Evolutionary conservation across 805 yeast species (phyloP).

Genomic region (Suhomyces canberraensis): DNA sequence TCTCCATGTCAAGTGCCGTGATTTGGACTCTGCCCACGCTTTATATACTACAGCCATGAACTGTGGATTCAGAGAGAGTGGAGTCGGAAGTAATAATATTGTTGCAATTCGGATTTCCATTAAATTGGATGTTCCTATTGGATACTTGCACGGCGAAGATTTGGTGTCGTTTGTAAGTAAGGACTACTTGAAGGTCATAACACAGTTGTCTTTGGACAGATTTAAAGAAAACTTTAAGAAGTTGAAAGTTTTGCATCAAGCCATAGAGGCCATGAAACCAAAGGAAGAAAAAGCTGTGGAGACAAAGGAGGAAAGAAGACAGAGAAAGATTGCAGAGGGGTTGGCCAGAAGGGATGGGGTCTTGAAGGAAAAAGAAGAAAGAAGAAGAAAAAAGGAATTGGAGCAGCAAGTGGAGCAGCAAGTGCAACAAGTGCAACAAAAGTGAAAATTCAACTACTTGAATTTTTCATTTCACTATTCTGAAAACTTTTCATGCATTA

Average conservation of each 20-base stretch:
- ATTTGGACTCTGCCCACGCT: constrained; percentile 52
- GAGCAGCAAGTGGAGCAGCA: not conserved
- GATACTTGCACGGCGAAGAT: constrained; percentile 38
- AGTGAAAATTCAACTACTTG: too few species aligned
- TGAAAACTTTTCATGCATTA: too few species aligned
- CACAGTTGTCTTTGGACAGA: constrained; percentile 56
- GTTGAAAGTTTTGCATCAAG: constrained; percentile 44
- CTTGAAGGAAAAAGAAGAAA: constrained; percentile 23
- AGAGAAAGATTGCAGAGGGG: constrained; percentile 53
- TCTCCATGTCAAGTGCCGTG: constrained; percentile 76
- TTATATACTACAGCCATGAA: constrained; percentile 71
- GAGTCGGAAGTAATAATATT: constrained; percentile 73
- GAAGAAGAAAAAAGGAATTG: constrained; percentile 26
- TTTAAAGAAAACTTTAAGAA: constrained; percentile 64
- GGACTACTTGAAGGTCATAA: constrained; percentile 50
- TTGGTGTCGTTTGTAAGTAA: constrained; percentile 46
- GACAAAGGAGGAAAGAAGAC: constrained; percentile 56
- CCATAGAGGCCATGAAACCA: constrained; percentile 33
- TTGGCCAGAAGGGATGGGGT: constrained; percentile 31
- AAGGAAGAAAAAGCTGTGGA: constrained; percentile 26
- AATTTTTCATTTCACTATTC: too few species aligned
- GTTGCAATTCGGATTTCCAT: constrained; percentile 79
- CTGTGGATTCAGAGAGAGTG: constrained; percentile 85
- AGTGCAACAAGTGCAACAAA: too few species aligned
- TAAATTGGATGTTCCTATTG: constrained; percentile 75